A percentile compares a stretch with the other conserved stretches of the same genome.
Conservation (phyloP, 495 filamentous ascomycete genomes). For the Tuber indicum region DNA sequence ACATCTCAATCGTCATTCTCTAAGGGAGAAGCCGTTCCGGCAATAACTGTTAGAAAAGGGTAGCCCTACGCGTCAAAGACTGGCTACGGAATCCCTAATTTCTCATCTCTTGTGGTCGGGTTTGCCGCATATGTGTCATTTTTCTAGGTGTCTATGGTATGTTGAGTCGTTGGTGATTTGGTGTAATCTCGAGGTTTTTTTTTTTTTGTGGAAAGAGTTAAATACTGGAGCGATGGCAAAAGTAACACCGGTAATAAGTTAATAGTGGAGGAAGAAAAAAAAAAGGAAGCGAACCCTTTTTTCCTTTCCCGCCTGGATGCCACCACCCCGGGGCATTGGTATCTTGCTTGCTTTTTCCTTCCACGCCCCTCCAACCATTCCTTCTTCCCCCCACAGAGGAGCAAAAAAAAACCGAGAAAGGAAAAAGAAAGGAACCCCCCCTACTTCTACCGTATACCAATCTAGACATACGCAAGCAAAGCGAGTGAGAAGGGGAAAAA, state of each 20-base stretch:
- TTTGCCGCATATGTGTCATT: constrained; percentile 19
- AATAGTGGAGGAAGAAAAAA: not conserved
- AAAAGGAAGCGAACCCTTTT: not conserved
- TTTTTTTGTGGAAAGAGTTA: not conserved
- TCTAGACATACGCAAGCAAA: not conserved
- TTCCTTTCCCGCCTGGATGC: not conserved
- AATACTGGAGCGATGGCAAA: not conserved
- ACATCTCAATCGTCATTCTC: constrained; percentile 8
- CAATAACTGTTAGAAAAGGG: constrained; percentile 21
- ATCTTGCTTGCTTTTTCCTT: not conserved
- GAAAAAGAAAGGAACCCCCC: not conserved
- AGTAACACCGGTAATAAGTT: not conserved
- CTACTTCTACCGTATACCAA: not conserved
- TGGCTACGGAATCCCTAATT: constrained; percentile 20
- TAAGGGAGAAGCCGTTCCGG: constrained; percentile 9
- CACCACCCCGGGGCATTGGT: not conserved
- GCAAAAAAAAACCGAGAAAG: not conserved
- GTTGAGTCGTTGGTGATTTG: not conserved
- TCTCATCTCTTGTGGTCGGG: constrained; percentile 14
- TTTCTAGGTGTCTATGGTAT: constrained; percentile 13
- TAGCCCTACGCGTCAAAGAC: constrained; percentile 28
- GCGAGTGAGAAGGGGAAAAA: constrained; percentile 1
- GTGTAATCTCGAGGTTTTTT: not conserved
- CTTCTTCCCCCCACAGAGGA: not conserved
- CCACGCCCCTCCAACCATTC: not conserved